Evolutionary conservation across 2,329 filamentous ascomycete genomes (phyloP).

Genomic region (Pyrenophora graminea): DNA sequence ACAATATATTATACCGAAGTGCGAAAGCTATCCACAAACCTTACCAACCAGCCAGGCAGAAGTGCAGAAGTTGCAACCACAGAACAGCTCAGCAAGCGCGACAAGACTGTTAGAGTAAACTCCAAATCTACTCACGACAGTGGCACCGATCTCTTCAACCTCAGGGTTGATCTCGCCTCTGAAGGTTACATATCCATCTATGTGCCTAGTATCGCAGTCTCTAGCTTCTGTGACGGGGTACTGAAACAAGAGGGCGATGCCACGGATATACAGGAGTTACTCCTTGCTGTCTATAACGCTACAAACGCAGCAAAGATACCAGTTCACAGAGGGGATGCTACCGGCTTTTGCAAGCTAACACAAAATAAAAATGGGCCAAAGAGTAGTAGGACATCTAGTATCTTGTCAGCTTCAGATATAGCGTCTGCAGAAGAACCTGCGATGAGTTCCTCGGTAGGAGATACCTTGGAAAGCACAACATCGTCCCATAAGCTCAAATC

Average conservation of each 20-base stretch:
- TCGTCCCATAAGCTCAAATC: not conserved
- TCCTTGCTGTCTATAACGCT: not conserved
- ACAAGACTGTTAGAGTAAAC: fast-evolving
- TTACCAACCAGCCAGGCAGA: not conserved
- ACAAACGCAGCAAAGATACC: not conserved
- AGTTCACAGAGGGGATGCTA: constrained; percentile 1
- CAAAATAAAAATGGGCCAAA: not conserved
- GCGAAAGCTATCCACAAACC: not conserved
- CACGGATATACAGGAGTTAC: not conserved
- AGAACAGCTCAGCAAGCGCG: not conserved
- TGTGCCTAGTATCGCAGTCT: not conserved
- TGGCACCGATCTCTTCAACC: not conserved
- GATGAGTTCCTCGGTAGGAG: not conserved
- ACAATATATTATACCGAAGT: not conserved
- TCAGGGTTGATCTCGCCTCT: not conserved
- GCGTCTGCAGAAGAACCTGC: not conserved
- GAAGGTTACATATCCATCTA: constrained; percentile 10
- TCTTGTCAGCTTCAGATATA: too few relatives aligned
- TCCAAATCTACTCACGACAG: not conserved
- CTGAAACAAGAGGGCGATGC: not conserved
- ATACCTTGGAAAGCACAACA: not conserved
- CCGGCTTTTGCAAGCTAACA: not conserved
- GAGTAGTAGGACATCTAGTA: not conserved
- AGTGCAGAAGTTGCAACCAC: not conserved
- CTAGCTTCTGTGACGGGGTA: constrained; percentile 1